Evolutionary conservation across 352 stramenopile species (phyloP).

Genomic region (Phytophthora europaea): DNA sequence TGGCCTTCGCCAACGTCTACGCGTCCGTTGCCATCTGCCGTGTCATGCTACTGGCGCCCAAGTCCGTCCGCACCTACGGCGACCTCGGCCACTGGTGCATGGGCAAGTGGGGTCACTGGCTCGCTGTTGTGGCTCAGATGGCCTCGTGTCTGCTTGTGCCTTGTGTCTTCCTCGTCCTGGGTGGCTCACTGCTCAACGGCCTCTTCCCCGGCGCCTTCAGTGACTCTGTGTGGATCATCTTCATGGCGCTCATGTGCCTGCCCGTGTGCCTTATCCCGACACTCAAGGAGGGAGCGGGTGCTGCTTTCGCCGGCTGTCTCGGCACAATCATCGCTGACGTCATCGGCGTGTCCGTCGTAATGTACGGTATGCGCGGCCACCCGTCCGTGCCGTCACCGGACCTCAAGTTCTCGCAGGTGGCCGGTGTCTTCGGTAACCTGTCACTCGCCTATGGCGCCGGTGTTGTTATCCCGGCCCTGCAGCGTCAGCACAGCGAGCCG

Average conservation of each 20-base stretch:
- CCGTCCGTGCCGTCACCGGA: constrained; percentile 28
- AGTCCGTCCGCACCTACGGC: constrained; percentile 58
- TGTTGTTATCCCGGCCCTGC: constrained; percentile 27
- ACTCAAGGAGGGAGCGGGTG: constrained; percentile 58
- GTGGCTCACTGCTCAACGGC: constrained; percentile 23
- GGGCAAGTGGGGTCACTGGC: constrained; percentile 57
- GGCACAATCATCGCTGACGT: constrained; percentile 45
- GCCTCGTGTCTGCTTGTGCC: constrained; percentile 61
- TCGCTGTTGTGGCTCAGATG: constrained; percentile 58
- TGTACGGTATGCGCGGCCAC: constrained; percentile 34
- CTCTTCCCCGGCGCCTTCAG: constrained; percentile 36
- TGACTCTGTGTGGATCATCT: constrained; percentile 59
- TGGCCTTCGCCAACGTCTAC: constrained; percentile 74
- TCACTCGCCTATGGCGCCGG: constrained; percentile 32
- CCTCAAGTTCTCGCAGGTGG: constrained; percentile 26
- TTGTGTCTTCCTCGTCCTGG: constrained; percentile 33
- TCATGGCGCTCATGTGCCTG: constrained; percentile 60
- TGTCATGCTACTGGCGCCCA: constrained; percentile 62
- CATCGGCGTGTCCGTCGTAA: constrained; percentile 28
- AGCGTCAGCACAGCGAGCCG: constrained; percentile 30
- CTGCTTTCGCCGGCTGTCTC: constrained; percentile 57
- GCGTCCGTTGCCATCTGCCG: constrained; percentile 55
- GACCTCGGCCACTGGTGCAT: constrained; percentile 67
- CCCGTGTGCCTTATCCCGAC: constrained; percentile 65
- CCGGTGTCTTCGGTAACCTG: constrained; percentile 30